A percentile compares a stretch with the other conserved stretches of the same genome.
Conservation (phyloP, 345 rosid genomes). For the Clausena lansium region DNA sequence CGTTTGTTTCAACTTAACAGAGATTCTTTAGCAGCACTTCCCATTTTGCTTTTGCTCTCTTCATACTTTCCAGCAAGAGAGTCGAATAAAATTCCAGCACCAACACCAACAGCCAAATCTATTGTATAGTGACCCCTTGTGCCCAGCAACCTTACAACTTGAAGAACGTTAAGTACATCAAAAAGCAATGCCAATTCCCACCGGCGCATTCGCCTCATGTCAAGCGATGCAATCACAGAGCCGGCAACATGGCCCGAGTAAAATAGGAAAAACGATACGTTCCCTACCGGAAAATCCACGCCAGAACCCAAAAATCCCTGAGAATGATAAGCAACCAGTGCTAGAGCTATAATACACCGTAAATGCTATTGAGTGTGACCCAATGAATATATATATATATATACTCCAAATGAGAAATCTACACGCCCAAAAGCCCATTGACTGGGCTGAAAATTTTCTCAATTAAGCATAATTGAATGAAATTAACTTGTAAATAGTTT, state of each 20-base stretch:
- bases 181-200: conserved; percentile 60
- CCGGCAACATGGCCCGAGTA: conserved; percentile 93
- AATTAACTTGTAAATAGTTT: no score
- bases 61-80: conserved; percentile 76
- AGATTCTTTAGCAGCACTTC: conserved; percentile 16
- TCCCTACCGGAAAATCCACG: conserved; percentile 88
- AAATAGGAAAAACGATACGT: conserved; percentile 89
- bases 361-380: no score
- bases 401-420: no score
- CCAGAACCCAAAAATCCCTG: conserved; percentile 95
- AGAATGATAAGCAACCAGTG: not conserved
- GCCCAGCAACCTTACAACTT: conserved; percentile 67
- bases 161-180: conserved; percentile 72
- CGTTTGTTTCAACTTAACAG: conserved; percentile 3
- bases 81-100: conserved; percentile 80
- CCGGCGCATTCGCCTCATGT: conserved; percentile 79
- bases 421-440: no score
- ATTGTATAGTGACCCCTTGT: conserved; percentile 92
- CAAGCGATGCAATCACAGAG: conserved; percentile 80
- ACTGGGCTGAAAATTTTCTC: no score
- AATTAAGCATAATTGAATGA: no score
- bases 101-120: conserved; percentile 79
- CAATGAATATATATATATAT: no score
- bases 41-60: conserved; percentile 34
- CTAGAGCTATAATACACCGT: no score